A percentile compares a stretch with the other conserved stretches of the same genome.
Conservation (phyloP, 345 rosid genomes). For the Orychophragmus violaceus region DNA sequence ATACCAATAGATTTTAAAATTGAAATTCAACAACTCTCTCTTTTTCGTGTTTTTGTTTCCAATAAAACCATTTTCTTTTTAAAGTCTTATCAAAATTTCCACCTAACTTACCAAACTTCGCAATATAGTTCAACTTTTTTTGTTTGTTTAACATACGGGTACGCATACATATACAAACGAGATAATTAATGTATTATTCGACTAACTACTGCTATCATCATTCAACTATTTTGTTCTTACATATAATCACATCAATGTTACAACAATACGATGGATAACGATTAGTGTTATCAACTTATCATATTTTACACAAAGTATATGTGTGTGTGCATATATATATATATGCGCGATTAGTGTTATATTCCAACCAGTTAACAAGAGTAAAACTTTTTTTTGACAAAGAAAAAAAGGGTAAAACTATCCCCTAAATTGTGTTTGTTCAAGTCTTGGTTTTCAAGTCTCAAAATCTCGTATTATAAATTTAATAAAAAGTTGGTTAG, state of each 20-base stretch:
- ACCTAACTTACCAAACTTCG: constrained; percentile 34
- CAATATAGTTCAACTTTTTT: not conserved
- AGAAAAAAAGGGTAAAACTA: not conserved
- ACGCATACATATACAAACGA: not conserved
- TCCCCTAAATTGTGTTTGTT: not conserved
- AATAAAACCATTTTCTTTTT: not conserved
- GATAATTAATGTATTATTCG: not conserved
- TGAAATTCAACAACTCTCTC: constrained; percentile 27
- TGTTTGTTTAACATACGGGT: not conserved
- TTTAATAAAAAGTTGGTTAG: constrained; percentile 15
- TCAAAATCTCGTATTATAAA: not conserved
- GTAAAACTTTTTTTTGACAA: too few relatives aligned
- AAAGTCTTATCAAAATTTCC: constrained; percentile 1
- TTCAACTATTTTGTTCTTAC: constrained; percentile 7
- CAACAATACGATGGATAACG: not conserved
- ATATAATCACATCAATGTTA: not conserved
- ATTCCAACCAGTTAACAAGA: not conserved
- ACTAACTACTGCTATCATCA: not conserved
- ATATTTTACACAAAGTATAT: not conserved
- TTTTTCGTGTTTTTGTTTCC: constrained; percentile 6
- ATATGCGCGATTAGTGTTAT: not conserved
- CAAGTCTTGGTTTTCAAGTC: constrained; percentile 21
- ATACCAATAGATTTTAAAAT: constrained; percentile 14
- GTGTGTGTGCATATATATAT: not conserved
- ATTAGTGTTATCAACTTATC: not conserved